Evolutionary conservation across 768 basidiomycete genomes (phyloP).

Genomic region (Lanmaoa rubissima): DNA sequence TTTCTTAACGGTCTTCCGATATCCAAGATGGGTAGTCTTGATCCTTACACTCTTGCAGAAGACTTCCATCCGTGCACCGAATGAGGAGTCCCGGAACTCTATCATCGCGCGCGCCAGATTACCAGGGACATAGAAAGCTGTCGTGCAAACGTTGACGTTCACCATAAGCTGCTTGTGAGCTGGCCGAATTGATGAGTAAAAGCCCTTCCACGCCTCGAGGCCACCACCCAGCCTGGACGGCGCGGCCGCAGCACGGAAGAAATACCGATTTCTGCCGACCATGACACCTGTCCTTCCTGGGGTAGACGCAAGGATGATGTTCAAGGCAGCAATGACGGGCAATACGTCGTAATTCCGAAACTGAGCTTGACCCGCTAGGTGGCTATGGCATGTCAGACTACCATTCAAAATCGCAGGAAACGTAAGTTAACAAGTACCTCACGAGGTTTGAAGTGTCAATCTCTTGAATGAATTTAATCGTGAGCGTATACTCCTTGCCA

Average conservation of each 20-base stretch:
- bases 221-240: conserved; percentile 46
- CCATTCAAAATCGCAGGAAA: not conserved
- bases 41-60: conserved; percentile 70
- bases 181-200: conserved; percentile 40
- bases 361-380: conserved; percentile 43
- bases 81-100: conserved; percentile 46
- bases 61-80: conserved; percentile 54
- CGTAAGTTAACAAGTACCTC: conserved; percentile 31
- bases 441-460: conserved; percentile 43
- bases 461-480: conserved; percentile 42
- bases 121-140: conserved; percentile 43
- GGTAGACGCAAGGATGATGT: conserved; percentile 45
- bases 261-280: conserved; percentile 53
- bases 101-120: conserved; percentile 45
- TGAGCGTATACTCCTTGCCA: conserved; percentile 43
- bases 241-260: conserved; percentile 40
- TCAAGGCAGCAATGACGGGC: conserved; percentile 50
- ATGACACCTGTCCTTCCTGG: conserved; percentile 49
- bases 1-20: conserved; percentile 67
- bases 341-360: conserved; percentile 43
- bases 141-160: conserved; percentile 53
- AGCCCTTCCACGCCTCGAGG: conserved; percentile 58
- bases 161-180: conserved; percentile 48
- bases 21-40: conserved; percentile 66
- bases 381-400: conserved; percentile 32